Conservation (phyloP, 257 asterid genomes). For the Nicotiana obtusifolia region DNA sequence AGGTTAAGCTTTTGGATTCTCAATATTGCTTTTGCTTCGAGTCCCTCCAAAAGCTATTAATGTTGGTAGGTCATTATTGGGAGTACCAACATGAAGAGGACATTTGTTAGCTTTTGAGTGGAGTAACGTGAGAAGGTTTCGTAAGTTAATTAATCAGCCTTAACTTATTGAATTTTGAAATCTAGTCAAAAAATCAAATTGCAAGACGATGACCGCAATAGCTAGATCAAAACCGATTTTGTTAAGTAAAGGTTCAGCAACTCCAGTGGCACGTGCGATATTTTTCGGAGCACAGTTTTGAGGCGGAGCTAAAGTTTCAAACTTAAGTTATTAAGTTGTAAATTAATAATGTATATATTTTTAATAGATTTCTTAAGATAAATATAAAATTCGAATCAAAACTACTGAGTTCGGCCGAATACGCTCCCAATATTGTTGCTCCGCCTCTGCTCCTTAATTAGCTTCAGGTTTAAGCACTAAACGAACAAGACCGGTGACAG, state of each 20-base stretch:
- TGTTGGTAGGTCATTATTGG: neutral
- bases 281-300: too few relatives aligned
- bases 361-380: too few relatives aligned
- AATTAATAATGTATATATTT: too few relatives aligned
- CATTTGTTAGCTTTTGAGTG: neutral
- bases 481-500: too few relatives aligned
- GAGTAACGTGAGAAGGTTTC: conserved; percentile 6
- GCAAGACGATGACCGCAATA: neutral
- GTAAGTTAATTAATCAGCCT: neutral
- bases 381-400: too few relatives aligned
- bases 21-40: neutral
- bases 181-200: neutral
- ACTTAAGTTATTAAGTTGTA: too few relatives aligned
- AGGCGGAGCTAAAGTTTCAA: too few relatives aligned
- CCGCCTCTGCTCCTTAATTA: too few relatives aligned
- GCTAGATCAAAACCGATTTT: neutral
- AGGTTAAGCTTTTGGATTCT: neutral
- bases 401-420: too few relatives aligned
- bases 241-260: neutral
- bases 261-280: neutral
- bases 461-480: too few relatives aligned
- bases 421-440: too few relatives aligned
- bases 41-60: neutral
- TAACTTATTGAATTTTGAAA: neutral
- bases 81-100: neutral